These are phyloP conservation scores for Cryoendolithus antarcticus DNA, from an alignment of 2,329 filamentous ascomycete species.

Conservation along the genomic window DNA sequence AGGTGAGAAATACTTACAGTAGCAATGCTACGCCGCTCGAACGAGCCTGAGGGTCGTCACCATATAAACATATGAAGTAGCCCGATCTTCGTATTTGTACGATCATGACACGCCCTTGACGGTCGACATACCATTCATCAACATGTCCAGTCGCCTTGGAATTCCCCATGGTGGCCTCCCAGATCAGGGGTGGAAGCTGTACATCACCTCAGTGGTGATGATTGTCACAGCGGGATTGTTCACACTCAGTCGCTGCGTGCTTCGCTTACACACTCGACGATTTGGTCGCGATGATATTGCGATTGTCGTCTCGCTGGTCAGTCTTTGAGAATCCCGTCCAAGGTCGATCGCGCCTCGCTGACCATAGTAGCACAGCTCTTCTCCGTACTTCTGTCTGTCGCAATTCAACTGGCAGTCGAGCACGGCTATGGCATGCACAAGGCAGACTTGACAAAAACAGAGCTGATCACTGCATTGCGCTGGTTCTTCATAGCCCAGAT, in stretches of 20 bases:
- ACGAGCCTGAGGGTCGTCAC: too few species aligned
- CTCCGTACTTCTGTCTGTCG: conserved; percentile 7
- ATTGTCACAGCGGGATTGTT: conserved; percentile 4
- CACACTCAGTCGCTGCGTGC: conserved; percentile 2
- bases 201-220: conserved; percentile 8
- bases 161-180: conserved; percentile 3
- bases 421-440: conserved; percentile 12
- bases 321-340: background rate
- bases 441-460: conserved; percentile 5
- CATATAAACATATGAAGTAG: too few species aligned
- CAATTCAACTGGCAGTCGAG: conserved; percentile 7
- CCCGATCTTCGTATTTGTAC: too few species aligned
- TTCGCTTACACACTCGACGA: conserved; percentile 1
- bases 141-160: conserved; percentile 3
- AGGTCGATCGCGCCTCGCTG: background rate
- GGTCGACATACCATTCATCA: background rate
- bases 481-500: conserved; percentile 23
- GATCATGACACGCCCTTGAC: too few species aligned
- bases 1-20: too few species aligned
- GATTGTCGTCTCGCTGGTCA: conserved; percentile 7
- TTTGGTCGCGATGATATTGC: conserved; percentile 7
- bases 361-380: conserved; percentile 2
- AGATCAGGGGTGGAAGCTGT: conserved; percentile 6
- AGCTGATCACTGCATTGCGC: conserved; percentile 5
- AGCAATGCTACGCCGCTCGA: too few species aligned